phyloP scores from a whole-genome alignment of 352 stramenopile species.

The Phytophthora tubulina region DNA sequence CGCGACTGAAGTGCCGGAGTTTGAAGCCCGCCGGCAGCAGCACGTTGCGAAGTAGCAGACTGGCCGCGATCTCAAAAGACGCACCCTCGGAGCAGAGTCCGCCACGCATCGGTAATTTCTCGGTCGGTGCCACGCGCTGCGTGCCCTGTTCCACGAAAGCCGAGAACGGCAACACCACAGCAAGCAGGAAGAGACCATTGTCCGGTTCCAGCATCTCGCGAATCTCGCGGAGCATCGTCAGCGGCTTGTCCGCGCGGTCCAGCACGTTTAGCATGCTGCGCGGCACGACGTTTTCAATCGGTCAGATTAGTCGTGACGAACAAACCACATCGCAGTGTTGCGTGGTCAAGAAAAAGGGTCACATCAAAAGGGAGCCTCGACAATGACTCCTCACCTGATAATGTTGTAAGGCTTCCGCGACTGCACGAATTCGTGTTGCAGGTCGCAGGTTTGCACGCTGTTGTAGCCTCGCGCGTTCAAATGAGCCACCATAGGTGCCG shows the following conservation, averaged over 20 bases:
- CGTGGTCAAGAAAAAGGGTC: constrained; percentile 35
- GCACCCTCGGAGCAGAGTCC: constrained; percentile 67
- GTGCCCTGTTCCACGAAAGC: constrained; percentile 87
- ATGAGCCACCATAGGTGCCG: constrained; percentile 79
- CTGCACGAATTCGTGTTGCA: constrained; percentile 75
- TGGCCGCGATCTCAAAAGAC: constrained; percentile 75
- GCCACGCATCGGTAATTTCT: constrained; percentile 75
- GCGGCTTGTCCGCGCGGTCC: constrained; percentile 80
- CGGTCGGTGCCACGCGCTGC: constrained; percentile 60
- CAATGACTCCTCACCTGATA: constrained; percentile 67
- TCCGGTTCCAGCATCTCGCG: constrained; percentile 76
- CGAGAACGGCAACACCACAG: constrained; percentile 83
- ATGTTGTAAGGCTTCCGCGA: constrained; percentile 78
- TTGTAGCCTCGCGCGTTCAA: constrained; percentile 83
- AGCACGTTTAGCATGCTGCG: constrained; percentile 84
- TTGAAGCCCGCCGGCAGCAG: constrained; percentile 78
- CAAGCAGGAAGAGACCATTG: constrained; percentile 79
- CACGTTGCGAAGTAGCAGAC: constrained; percentile 73
- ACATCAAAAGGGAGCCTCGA: constrained; percentile 1
- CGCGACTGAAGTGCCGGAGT: constrained; percentile 80
- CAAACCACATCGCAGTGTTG: constrained; percentile 41
- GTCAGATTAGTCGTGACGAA: constrained; percentile 34
- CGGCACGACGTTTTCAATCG: constrained; percentile 14
- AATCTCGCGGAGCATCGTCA: constrained; percentile 84
- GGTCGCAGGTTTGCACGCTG: constrained; percentile 75